A percentile compares a stretch with the other conserved stretches of the same genome.
phyloP scores from a whole-genome alignment of 2,329 filamentous ascomycete genomes.

The Metarhizium guizhouense region DNA sequence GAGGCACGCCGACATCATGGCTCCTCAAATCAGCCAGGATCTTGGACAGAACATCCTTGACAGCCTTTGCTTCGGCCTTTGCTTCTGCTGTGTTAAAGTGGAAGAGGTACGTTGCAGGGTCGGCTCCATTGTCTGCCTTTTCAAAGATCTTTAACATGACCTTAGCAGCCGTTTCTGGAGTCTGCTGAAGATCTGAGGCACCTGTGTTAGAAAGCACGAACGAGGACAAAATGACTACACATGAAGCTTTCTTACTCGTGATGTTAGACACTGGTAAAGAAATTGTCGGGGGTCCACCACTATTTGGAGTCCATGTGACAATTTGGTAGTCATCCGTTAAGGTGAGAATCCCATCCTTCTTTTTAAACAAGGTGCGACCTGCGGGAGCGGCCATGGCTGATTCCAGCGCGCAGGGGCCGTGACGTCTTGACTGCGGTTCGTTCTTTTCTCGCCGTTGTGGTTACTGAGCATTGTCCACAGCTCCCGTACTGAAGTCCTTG shows the following conservation, averaged over 20 bases:
- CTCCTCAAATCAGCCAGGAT: constrained; percentile 64
- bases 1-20: constrained; percentile 41
- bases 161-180: constrained; percentile 76
- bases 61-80: constrained; percentile 71
- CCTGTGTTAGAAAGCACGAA: neutral
- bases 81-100: constrained; percentile 78
- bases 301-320: constrained; percentile 73
- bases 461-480: neutral
- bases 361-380: constrained; percentile 77
- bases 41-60: constrained; percentile 73
- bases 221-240: neutral
- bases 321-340: constrained; percentile 64
- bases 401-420: neutral
- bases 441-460: neutral
- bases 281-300: constrained; percentile 54
- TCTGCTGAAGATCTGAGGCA: constrained; percentile 77
- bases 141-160: constrained; percentile 91
- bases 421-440: neutral
- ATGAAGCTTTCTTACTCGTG: constrained; percentile 52
- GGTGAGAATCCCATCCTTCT: constrained; percentile 81
- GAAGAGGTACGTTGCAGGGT: constrained; percentile 70
- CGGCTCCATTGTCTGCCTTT: constrained; percentile 48
- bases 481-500: neutral
- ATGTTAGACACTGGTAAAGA: constrained; percentile 67
- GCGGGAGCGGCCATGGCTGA: constrained; percentile 47